phyloP scores from a whole-genome alignment of 2,329 filamentous ascomycete genomes.

The Venturia nashicola region DNA sequence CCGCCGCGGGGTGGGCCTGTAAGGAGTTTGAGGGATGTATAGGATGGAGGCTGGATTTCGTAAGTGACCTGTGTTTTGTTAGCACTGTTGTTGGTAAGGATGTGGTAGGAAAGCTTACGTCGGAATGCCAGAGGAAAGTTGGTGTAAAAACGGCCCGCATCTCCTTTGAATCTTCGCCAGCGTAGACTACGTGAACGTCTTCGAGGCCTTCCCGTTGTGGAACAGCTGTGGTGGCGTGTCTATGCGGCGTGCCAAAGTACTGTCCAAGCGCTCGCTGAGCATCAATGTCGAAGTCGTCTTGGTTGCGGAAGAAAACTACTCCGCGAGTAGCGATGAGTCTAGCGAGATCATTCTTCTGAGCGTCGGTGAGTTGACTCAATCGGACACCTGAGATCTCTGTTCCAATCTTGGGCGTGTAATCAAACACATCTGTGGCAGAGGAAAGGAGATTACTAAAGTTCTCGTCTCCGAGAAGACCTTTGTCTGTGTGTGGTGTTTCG shows the following conservation, averaged over 20 bases:
- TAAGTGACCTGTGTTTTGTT: conserved; percentile 42
- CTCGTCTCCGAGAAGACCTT: conserved; percentile 40
- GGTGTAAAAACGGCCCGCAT: conserved; percentile 58
- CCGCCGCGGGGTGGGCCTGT: conserved; percentile 64
- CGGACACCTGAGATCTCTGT: conserved; percentile 61
- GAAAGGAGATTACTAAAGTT: conserved; percentile 51
- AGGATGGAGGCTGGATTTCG: conserved; percentile 77
- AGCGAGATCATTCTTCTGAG: conserved; percentile 66
- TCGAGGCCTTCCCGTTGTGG: conserved; percentile 54
- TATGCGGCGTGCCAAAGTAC: conserved; percentile 73
- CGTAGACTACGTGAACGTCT: conserved; percentile 70
- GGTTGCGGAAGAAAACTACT: conserved; percentile 65
- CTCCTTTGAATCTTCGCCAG: conserved; percentile 51
- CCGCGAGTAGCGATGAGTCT: conserved; percentile 64
- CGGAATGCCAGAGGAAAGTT: conserved; percentile 78
- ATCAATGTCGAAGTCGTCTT: conserved; percentile 53
- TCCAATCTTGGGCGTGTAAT: conserved; percentile 63
- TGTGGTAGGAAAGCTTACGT: conserved; percentile 45
- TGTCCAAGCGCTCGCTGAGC: conserved; percentile 58
- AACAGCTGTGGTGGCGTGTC: conserved; percentile 66
- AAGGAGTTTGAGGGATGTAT: conserved; percentile 77
- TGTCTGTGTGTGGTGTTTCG: conserved; percentile 39
- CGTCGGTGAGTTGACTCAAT: conserved; percentile 52
- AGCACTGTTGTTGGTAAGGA: neutral
- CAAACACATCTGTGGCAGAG: conserved; percentile 37